Evolutionary conservation across 2,329 filamentous ascomycete genomes (phyloP), one percentile per base, ranked within the genome.

Genomic region (Stagonosporopsis chrysanthemi): DNA sequence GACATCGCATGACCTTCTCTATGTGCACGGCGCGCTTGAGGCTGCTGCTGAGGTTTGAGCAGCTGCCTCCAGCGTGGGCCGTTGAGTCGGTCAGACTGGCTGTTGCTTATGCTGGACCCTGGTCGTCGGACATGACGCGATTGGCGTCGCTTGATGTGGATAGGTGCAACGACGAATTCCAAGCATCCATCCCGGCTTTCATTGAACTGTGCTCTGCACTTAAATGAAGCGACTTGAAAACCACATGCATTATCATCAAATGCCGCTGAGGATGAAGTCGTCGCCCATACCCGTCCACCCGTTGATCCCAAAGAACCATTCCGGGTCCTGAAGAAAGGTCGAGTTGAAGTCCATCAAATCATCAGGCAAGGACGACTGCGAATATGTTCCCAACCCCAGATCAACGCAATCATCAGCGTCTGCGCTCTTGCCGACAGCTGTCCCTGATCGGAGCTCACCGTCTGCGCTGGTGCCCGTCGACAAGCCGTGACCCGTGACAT

Each of bases 1-100:
- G 11, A 23, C 39, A 38, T 24, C 53, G 53, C 53, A 52, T 56
- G 53, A 56, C 53, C 47, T 56, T 42, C 53, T 47, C n/a, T 23
- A 8, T 9, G 41, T 26, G 17, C 36, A 47, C 38, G 42, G 35
- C 36, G 36, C 53, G 33, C 36, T 33, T 14, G 15, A 14, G 14
- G 2, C n/a, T 33, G 31, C 2, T 6, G 31, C 4, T n/a, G 31
- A n/a, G 7, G 14, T 12, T 33, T n/a, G 31, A 33, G 31, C 31
- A n/a, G 31, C 31, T 38, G 22, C 23, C 17, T 4, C 44, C 17
- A 11, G 23, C 42, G 50, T 47, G 35, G 7, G 42, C 26, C n/a
- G 39, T 38, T 14, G 14, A 11, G 6, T 15, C 23, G 9, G 49
- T 33, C 24, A 24, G 41, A 52, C 31, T 45, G 41, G 49, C 24